Evolutionary conservation across 257 asterid genomes (phyloP).

Genomic region (Plantago major): DNA sequence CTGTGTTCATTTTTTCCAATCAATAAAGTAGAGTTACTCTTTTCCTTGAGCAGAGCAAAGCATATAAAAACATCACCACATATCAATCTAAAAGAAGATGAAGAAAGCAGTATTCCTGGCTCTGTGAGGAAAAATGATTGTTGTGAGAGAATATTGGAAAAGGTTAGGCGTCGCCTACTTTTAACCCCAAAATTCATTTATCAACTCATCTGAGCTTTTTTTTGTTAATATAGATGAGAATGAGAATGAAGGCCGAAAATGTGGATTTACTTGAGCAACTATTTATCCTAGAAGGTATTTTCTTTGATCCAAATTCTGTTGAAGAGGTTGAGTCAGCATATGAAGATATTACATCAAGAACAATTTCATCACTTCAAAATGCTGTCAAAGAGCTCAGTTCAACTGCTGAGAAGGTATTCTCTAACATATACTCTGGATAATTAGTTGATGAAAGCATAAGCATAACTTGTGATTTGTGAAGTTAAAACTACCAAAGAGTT

Average conservation of each 20-base stretch:
- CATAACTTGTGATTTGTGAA: background rate
- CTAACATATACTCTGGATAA: background rate
- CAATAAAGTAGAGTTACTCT: slow-evolving; percentile 18
- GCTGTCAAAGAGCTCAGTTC: slow-evolving; percentile 39
- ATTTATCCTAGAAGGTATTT: slow-evolving; percentile 59
- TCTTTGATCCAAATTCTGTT: slow-evolving; percentile 50
- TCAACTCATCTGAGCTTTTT: slow-evolving; percentile 22
- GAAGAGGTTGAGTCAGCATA: slow-evolving; percentile 57
- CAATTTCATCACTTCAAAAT: slow-evolving; percentile 53
- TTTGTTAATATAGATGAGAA: slow-evolving; percentile 45
- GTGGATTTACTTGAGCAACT: slow-evolving; percentile 67
- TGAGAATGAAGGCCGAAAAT: slow-evolving; percentile 46
- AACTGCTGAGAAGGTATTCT: slow-evolving; percentile 49
- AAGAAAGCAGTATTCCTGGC: slow-evolving; percentile 25
- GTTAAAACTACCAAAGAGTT: background rate
- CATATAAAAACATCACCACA: slow-evolving; percentile 61
- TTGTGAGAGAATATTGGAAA: slow-evolving; percentile 49
- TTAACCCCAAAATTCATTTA: slow-evolving; percentile 10
- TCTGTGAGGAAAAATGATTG: slow-evolving; percentile 39
- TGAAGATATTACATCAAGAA: slow-evolving; percentile 56
- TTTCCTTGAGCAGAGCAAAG: slow-evolving; percentile 56
- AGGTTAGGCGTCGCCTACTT: slow-evolving; percentile 37
- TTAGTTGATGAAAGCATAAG: background rate
- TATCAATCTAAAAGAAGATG: slow-evolving; percentile 36
- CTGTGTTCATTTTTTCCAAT: background rate